phyloP scores from a whole-genome alignment of 768 basidiomycete species.

The Mycena chlorophos region DNA sequence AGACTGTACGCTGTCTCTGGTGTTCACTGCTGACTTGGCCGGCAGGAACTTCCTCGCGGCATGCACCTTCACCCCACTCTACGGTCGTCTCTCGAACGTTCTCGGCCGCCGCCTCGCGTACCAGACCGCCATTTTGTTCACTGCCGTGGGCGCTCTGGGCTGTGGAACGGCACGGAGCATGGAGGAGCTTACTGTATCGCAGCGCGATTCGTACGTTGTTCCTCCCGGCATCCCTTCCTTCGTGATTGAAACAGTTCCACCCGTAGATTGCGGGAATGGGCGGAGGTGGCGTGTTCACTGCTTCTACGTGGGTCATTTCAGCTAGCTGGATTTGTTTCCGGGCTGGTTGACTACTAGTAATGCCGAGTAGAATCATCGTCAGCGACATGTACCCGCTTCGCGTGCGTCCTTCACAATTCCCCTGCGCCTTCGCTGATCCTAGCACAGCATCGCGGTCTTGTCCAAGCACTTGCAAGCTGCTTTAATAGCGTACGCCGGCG shows the following conservation, averaged over 20 bases:
- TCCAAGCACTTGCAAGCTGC: conserved; percentile 68
- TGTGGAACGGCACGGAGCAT: conserved; percentile 72
- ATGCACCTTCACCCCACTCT: conserved; percentile 81
- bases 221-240: neutral
- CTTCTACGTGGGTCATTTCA: conserved; percentile 53
- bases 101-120: conserved; percentile 71
- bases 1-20: conserved; percentile 1
- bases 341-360: neutral
- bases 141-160: conserved; percentile 59
- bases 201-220: conserved; percentile 65
- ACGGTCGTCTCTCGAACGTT: conserved; percentile 80
- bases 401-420: neutral
- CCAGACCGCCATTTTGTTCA: conserved; percentile 60
- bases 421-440: neutral
- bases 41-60: conserved; percentile 72
- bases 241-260: neutral
- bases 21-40: neutral
- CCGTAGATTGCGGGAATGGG: conserved; percentile 72
- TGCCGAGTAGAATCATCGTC: conserved; percentile 57
- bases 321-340: conserved; percentile 1
- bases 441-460: conserved; percentile 58
- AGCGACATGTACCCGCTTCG: conserved; percentile 82
- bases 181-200: conserved; percentile 69
- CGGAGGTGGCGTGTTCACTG: conserved; percentile 74
- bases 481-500: conserved; percentile 65